phyloP scores from a whole-genome alignment of 176 grass and related monocot genomes.

The Paspalum notatum region DNA sequence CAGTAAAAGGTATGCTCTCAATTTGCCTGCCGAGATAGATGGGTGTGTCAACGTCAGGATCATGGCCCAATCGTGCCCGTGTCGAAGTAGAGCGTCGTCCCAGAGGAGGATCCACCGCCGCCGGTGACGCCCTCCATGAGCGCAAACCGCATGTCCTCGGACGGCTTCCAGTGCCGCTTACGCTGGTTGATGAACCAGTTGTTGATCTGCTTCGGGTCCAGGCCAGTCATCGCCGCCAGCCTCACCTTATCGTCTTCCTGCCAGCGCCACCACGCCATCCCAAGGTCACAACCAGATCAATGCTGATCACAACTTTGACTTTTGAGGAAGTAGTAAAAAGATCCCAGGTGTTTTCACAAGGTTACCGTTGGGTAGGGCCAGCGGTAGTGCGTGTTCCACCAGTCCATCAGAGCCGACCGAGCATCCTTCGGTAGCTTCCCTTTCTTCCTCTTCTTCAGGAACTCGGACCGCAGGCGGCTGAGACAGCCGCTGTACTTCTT shows the following conservation, averaged over 20 bases:
- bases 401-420: slow-evolving; percentile 67
- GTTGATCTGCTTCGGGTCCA: slow-evolving; percentile 95
- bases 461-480: slow-evolving; percentile 81
- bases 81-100: slow-evolving; percentile 84
- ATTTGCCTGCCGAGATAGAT: not conserved
- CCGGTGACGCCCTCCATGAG: slow-evolving; percentile 77
- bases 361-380: slow-evolving; percentile 95
- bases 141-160: slow-evolving; percentile 85
- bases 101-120: slow-evolving; percentile 56
- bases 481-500: slow-evolving; percentile 98
- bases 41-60: not conserved
- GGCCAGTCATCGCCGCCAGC: slow-evolving; percentile 66
- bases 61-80: slow-evolving; percentile 73
- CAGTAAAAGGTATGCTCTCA: not conserved
- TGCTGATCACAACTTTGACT: not conserved
- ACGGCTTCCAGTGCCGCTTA: slow-evolving; percentile 95
- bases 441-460: slow-evolving; percentile 98
- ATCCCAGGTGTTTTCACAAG: not conserved
- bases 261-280: not conserved
- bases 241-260: slow-evolving; percentile 95
- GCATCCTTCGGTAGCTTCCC: slow-evolving; percentile 95
- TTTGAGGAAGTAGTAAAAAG: not conserved
- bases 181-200: slow-evolving; percentile 99
- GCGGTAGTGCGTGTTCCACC: slow-evolving; percentile 93
- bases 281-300: not conserved